Base-by-base conservation (phyloP, 139 green algal species). In the Haematococcus lacustris region DNA sequence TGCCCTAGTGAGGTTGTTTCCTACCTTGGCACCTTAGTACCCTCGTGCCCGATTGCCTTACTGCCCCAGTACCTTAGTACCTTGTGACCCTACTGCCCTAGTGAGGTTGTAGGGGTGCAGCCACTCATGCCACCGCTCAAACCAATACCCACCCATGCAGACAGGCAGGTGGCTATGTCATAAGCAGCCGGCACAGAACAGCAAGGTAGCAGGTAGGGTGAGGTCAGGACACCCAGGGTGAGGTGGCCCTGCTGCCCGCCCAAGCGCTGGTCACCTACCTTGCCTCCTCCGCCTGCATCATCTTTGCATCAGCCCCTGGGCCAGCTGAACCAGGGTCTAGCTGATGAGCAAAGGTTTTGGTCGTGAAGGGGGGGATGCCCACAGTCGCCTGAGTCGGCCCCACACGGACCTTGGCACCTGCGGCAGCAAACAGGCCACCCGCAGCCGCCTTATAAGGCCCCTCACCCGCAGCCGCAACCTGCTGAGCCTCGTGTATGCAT, bases 301-400 rank as follows among this genome's bases (percentile, higher is more conserved):
- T 5, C 41, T 41, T 61, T 38, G 60, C n/a, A 23, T 67, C 53
- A 39, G 53, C 65, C 0, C 41, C 60, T 38, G 59, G 51, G 17
- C 33, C 68, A 25, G 47, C 60, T 4, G 30, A 17, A 4, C 34
- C 61, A 1, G 2, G 3, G 4, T 34, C 59, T 34, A 41, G 37
- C 4, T 35, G 3, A 17, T 68, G 53, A 6, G 68, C 3, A n/a
- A 83, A 70, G 26, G n/a, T 59, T 2, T 74, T 70, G 1, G 71
- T 76, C 2, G 75, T 77, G 50, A 75, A 86, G 37, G 77, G 72
- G 1, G 83, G 53, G 17, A 71, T 21, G 9, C 71, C 73, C 4
- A 86, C 75, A 2, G 50, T 69, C 2, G 74, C 81, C 0, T 77
- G 74, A 9, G 51, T 30, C 25, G 76, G 71, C 28, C 51, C 80